Base-by-base conservation (phyloP, 306 rosid genomes). In the Myrica gale region DNA sequence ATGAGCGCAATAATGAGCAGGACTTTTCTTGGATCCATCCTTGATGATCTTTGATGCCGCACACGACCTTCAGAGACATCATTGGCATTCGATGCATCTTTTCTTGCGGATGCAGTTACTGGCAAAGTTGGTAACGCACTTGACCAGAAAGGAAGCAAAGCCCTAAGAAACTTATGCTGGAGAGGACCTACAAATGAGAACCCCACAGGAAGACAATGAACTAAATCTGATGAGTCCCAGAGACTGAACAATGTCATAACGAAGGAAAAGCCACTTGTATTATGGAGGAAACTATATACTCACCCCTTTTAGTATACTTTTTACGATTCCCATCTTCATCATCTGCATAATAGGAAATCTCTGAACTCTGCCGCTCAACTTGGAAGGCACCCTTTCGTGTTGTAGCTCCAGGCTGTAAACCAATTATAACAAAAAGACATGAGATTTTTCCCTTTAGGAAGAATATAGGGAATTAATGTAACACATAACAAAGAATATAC, bases 11-110 rank as follows among this genome's bases (percentile, higher is more conserved):
- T 90, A 77, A 90, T 47, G 61, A 96, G 97, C 82, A 96, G 96
- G 82, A 96, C 91, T 86, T 96, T 96, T 79, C 99, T 87, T 4
- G 99, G 98, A 89, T 96, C 99, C 98, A 90, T 87, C 80, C 92
- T 89, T 21, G 99, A 90, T 79, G 99, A 78, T 82, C 89, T 88
- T 86, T 84, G 97, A 81, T 87, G 93, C 32, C 98, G 88, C 67
- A 78, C 48, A 39, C 94, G 99, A 63, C 86, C 92, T 88, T 96
- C 99, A 16, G 89, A 81, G 76, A 83, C 71, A 74, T 96, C 98
- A 68, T 84, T 66, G 77, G 78, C 79, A 69, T 79, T 82, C 42
- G 84, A 62, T 58, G 78, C 86, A 83, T 96, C 99, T 89, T 92
- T 92, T 56, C 93, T 81, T 52, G 85, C 76, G 69, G 98, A 97